Conservation (phyloP, 352 stramenopile genomes). For the Pythium oligandrum region DNA sequence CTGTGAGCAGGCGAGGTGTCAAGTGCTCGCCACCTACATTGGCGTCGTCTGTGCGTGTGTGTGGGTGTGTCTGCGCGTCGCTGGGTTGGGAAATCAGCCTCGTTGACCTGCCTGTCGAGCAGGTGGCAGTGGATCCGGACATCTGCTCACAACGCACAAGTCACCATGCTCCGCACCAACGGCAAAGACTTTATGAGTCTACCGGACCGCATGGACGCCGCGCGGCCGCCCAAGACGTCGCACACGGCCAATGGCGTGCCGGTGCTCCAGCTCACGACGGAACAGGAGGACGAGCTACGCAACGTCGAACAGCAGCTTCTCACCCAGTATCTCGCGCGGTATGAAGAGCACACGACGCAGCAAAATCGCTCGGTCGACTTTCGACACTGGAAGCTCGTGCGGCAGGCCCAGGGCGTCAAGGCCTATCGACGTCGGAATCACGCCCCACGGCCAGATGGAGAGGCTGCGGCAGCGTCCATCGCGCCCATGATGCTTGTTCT, state of each 20-base stretch:
- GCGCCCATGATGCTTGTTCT: slow-evolving; percentile 24
- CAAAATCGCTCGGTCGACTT: slow-evolving; percentile 16
- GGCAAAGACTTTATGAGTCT: no score
- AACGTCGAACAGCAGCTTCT: slow-evolving; percentile 42
- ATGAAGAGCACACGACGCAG: slow-evolving; percentile 29
- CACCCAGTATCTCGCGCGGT: slow-evolving; percentile 43
- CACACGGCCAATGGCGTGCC: slow-evolving; percentile 9
- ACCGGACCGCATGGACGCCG: no score
- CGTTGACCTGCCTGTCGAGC: no score
- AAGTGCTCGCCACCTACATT: slow-evolving; percentile 5
- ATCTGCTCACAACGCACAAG: no score
- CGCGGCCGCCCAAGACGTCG: no score
- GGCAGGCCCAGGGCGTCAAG: slow-evolving; percentile 41
- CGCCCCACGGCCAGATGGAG: slow-evolving; percentile 1
- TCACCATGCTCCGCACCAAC: no score
- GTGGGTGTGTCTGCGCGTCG: no score
- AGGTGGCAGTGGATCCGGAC: no score
- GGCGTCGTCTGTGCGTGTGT: slow-evolving; percentile 1
- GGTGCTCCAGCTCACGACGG: slow-evolving; percentile 28
- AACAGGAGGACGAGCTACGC: slow-evolving; percentile 36
- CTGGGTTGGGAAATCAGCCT: no score
- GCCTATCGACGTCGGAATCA: slow-evolving; percentile 33
- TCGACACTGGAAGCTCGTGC: slow-evolving; percentile 37
- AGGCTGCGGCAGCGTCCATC: slow-evolving; percentile 8
- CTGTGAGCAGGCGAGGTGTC: no score